Evolutionary conservation across 306 rosid genomes (phyloP).

Genomic region (Quercus alba): DNA sequence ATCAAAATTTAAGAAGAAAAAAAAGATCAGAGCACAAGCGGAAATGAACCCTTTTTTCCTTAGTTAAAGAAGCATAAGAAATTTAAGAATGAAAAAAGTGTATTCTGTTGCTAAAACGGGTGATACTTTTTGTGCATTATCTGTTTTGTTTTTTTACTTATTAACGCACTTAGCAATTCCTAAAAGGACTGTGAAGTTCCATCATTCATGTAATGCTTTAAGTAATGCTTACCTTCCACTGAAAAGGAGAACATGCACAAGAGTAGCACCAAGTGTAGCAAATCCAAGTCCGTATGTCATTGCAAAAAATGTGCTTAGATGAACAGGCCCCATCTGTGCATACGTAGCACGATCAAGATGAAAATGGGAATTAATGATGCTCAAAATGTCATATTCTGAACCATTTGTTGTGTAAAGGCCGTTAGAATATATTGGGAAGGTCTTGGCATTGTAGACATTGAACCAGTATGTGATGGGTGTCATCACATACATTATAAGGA

Average conservation of each 20-base stretch:
- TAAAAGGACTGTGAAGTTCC: background rate
- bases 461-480: slow-evolving; percentile 59
- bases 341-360: slow-evolving; percentile 60
- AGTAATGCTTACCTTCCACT: slow-evolving; percentile 52
- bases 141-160: background rate
- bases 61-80: background rate
- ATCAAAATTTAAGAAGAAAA: too few species aligned
- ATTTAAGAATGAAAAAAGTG: background rate
- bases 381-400: slow-evolving; percentile 37
- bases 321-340: slow-evolving; percentile 43
- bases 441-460: slow-evolving; percentile 54
- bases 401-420: slow-evolving; percentile 61
- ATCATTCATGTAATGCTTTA: background rate
- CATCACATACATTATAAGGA: slow-evolving; percentile 63
- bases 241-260: slow-evolving; percentile 71
- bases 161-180: background rate
- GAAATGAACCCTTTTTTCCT: too few species aligned
- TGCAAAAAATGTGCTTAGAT: slow-evolving; percentile 79
- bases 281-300: slow-evolving; percentile 78
- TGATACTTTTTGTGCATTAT: background rate
- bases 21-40: too few species aligned
- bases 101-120: background rate
- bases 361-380: slow-evolving; percentile 54
- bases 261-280: slow-evolving; percentile 69
- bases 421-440: slow-evolving; percentile 59